Percentiles rank a stretch among this genome's conserved stretches.
Conservation (phyloP, 2,329 filamentous ascomycete genomes). For the Nannizziopsis barbatae region DNA sequence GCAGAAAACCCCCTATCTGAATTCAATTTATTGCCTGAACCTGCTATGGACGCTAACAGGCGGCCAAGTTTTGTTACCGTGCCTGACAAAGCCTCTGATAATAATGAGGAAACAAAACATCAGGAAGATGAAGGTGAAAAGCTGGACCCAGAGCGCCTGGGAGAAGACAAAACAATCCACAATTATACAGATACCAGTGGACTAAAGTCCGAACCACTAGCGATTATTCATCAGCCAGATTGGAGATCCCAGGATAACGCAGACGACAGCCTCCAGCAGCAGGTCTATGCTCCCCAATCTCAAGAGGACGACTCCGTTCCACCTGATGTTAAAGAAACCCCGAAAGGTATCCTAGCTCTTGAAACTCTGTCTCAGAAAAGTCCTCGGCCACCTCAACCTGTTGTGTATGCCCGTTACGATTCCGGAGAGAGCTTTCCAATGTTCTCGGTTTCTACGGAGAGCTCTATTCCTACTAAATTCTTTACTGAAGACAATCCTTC, state of each 20-base stretch:
- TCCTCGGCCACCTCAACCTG: slow-evolving; percentile 23
- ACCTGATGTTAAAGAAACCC: slow-evolving; percentile 40
- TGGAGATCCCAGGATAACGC: slow-evolving; percentile 26
- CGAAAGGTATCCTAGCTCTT: slow-evolving; percentile 41
- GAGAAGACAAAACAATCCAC: slow-evolving; percentile 16
- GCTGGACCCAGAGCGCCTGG: slow-evolving; percentile 19
- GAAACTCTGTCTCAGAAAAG: slow-evolving; percentile 30
- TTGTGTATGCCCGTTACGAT: slow-evolving; percentile 41
- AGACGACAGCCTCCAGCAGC: slow-evolving; percentile 21
- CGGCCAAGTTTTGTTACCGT: too few species aligned
- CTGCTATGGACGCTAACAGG: too few species aligned
- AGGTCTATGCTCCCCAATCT: slow-evolving; percentile 29
- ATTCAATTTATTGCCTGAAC: too few species aligned
- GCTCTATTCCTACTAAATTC: slow-evolving; percentile 44
- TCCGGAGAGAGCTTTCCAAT: slow-evolving; percentile 53
- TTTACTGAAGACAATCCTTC: slow-evolving; percentile 40
- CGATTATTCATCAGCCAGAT: slow-evolving; percentile 29
- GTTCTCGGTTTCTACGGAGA: slow-evolving; percentile 52
- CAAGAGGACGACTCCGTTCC: slow-evolving; percentile 36
- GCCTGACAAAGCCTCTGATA: too few species aligned
- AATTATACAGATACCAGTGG: slow-evolving; percentile 12
- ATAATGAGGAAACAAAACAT: too few species aligned
- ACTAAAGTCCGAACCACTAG: slow-evolving; percentile 30
- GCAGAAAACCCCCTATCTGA: too few species aligned
- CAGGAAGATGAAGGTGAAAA: not conserved